Evolutionary conservation across 768 basidiomycete genomes (phyloP).

Genomic region (Mycena crocata): DNA sequence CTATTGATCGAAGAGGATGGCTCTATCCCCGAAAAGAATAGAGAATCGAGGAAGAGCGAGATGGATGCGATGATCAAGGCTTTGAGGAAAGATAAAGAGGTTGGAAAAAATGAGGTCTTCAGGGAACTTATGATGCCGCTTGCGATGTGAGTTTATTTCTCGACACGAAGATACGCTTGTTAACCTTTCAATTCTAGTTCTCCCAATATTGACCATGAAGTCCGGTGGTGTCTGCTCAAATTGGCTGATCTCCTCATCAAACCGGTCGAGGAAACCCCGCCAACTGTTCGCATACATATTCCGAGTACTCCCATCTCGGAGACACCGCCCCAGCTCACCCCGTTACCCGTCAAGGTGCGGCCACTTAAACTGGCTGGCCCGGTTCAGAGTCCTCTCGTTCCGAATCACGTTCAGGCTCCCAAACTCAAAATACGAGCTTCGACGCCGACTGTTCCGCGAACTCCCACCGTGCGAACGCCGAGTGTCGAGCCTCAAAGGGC

Average conservation of each 20-base stretch:
- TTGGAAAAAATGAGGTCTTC: conserved; percentile 82
- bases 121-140: conserved; percentile 86
- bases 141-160: conserved; percentile 68
- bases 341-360: conserved; percentile 65
- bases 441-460: conserved; percentile 31
- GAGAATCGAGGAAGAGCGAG: conserved; percentile 85
- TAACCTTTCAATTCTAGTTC: conserved; percentile 56
- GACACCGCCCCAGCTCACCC: conserved; percentile 58
- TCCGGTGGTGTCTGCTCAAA: conserved; percentile 92
- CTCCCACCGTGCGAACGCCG: conserved; percentile 38
- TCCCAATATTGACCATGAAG: conserved; percentile 84
- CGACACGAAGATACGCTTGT: conserved; percentile 7
- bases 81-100: conserved; percentile 87
- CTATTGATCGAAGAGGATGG: conserved; percentile 91
- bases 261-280: conserved; percentile 84
- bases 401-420: conserved; percentile 43
- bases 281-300: conserved; percentile 89
- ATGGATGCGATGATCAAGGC: conserved; percentile 88
- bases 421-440: conserved; percentile 34
- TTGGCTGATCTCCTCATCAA: conserved; percentile 90
- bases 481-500: conserved; percentile 45
- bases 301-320: conserved; percentile 78
- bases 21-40: conserved; percentile 72
- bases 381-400: conserved; percentile 53
- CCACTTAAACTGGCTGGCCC: conserved; percentile 53